Conservation (phyloP, 139 green algal genomes). For the Monoraphidium neglectum region DNA sequence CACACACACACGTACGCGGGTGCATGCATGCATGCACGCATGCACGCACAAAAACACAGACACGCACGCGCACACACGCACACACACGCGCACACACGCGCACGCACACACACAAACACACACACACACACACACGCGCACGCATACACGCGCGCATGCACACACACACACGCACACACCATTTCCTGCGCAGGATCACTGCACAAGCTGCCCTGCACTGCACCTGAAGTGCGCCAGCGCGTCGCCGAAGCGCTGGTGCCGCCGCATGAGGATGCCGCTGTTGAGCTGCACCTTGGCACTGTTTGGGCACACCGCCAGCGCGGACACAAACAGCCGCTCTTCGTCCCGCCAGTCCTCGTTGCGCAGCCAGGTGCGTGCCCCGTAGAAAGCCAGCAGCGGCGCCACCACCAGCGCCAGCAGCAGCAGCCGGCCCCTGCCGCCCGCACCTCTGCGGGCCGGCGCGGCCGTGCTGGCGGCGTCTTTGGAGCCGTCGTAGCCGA, state of each 20-base stretch:
- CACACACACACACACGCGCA: too few species aligned
- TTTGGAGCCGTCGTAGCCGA: too few species aligned
- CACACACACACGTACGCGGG: too few species aligned
- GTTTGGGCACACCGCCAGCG: slow-evolving; percentile 62
- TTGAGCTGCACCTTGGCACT: slow-evolving; percentile 84
- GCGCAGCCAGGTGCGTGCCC: slow-evolving; percentile 43
- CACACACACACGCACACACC: too few species aligned
- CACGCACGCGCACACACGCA: neutral
- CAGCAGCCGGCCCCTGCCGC: neutral
- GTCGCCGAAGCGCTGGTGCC: slow-evolving; percentile 32
- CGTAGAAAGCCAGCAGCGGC: slow-evolving; percentile 35
- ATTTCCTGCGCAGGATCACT: too few species aligned
- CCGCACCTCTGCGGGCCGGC: too few species aligned
- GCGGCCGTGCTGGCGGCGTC: too few species aligned
- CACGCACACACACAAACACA: neutral
- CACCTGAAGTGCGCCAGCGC: slow-evolving; percentile 66
- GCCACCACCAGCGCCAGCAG: slow-evolving; percentile 36
- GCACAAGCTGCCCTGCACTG: too few species aligned
- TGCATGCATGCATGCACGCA: neutral
- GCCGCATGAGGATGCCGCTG: slow-evolving; percentile 70
- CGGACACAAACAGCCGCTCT: slow-evolving; percentile 68
- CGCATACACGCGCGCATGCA: too few species aligned
- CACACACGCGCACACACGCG: neutral
- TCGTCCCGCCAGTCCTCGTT: slow-evolving; percentile 79
- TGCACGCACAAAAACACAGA: neutral